Percentiles rank a stretch among this genome's conserved stretches.
Conservation (phyloP, 225 moss, liverwort and hornwort species). For the Bryum argenteum region DNA sequence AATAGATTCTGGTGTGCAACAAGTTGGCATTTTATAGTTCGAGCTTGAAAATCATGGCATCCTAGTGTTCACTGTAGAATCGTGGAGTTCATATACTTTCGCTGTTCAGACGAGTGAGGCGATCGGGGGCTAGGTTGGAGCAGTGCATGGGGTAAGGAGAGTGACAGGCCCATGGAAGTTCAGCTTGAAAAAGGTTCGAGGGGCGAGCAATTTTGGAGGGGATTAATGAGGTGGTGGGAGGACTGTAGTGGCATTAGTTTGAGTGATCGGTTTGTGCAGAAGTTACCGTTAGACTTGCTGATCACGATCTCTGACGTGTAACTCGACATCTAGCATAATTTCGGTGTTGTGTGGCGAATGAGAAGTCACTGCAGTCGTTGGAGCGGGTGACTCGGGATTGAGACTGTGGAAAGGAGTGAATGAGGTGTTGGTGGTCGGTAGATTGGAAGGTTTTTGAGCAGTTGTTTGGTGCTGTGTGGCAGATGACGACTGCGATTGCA, state of each 20-base stretch:
- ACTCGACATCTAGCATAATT: not conserved
- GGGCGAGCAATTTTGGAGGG: not conserved
- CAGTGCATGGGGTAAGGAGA: not conserved
- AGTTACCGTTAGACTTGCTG: not conserved
- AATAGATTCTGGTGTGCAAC: not conserved
- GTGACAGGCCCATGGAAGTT: not conserved
- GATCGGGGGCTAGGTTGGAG: not conserved
- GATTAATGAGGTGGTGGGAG: not conserved
- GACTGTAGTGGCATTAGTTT: conserved; percentile 7
- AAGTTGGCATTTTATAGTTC: not conserved
- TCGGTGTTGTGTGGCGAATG: not conserved
- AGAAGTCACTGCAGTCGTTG: conserved; percentile 3
- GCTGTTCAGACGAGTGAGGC: not conserved
- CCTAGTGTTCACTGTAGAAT: not conserved
- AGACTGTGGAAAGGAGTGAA: conserved; percentile 1
- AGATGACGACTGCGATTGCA: conserved; percentile 99
- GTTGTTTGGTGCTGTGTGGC: conserved; percentile 27
- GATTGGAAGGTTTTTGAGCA: not conserved
- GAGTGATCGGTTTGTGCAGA: conserved; percentile 8
- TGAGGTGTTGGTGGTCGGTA: not conserved
- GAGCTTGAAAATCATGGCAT: not conserved
- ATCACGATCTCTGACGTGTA: not conserved
- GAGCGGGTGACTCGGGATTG: not conserved
- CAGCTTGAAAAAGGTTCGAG: conserved; percentile 1
- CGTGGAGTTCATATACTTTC: not conserved